Conservation (phyloP, 139 green algal genomes). For the Chlamydomonas asymmetrica region DNA sequence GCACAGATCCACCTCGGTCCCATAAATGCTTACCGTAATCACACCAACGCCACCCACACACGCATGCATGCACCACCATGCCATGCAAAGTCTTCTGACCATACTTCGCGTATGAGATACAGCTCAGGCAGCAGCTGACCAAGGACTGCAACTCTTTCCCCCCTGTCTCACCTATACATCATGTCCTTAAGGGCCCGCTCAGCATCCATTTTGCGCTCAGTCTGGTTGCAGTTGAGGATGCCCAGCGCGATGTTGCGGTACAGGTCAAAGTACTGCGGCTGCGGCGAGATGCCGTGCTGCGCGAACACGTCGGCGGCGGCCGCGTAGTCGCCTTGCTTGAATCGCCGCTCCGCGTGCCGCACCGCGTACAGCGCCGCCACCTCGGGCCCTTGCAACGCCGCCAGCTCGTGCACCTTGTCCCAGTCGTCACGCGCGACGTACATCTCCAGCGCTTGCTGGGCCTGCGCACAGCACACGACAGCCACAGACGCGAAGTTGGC, state of each 20-base stretch:
- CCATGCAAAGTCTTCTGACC: too few species aligned
- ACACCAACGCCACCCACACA: too few species aligned
- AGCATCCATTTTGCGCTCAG: conserved; percentile 25
- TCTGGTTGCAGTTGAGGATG: conserved; percentile 50
- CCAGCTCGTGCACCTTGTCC: conserved; percentile 68
- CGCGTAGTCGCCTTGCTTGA: conserved; percentile 53
- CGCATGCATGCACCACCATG: too few species aligned
- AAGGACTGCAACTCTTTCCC: too few species aligned
- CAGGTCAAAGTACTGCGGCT: conserved; percentile 58
- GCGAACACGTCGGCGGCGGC: conserved; percentile 48
- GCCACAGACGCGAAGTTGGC: too few species aligned
- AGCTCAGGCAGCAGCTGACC: too few species aligned
- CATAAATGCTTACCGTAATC: too few species aligned
- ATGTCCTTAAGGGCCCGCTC: conserved; percentile 46
- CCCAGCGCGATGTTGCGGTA: conserved; percentile 64
- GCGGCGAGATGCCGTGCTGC: conserved; percentile 39
- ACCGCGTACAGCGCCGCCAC: conserved; percentile 48
- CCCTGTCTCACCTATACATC: too few species aligned
- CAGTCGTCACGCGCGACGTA: conserved; percentile 65
- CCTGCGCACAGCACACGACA: too few species aligned
- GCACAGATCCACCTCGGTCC: too few species aligned
- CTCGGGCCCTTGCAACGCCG: conserved; percentile 56
- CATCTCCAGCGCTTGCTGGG: conserved; percentile 60
- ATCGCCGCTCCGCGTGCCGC: conserved; percentile 63
- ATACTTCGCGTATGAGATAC: too few species aligned